These are phyloP conservation scores for Penicillium turbatum DNA, from an alignment of 495 filamentous ascomycete species.

Conservation along the genomic window DNA sequence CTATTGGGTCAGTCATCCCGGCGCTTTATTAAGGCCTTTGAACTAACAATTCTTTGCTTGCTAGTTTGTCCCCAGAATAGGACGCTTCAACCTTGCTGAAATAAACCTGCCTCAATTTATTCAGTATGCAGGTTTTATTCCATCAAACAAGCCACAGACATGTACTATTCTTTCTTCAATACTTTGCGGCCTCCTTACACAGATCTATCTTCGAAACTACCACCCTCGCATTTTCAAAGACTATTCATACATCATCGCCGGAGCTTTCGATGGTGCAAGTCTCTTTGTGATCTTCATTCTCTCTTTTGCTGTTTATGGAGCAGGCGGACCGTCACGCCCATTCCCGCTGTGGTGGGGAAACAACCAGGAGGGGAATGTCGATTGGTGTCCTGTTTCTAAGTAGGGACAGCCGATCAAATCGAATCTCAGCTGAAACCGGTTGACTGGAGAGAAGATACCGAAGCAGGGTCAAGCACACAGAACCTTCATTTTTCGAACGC, in stretches of 20 bases:
- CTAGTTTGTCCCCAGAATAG: constrained; percentile 32
- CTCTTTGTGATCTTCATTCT: constrained; percentile 51
- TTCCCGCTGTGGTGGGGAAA: constrained; percentile 53
- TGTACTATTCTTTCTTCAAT: constrained; percentile 33
- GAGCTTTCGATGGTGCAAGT: constrained; percentile 53
- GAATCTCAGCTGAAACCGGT: no score
- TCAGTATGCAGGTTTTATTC: constrained; percentile 42
- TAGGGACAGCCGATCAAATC: no score
- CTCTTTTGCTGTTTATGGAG: constrained; percentile 56
- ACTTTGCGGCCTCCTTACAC: constrained; percentile 42
- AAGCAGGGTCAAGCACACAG: no score
- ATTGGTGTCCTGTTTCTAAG: constrained; percentile 10
- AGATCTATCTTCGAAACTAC: constrained; percentile 51
- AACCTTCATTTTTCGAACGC: no score
- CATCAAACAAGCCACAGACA: constrained; percentile 44
- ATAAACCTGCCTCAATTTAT: constrained; percentile 45
- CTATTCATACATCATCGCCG: constrained; percentile 54
- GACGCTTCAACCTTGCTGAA: constrained; percentile 21
- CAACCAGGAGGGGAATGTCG: constrained; percentile 22
- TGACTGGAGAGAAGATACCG: no score
- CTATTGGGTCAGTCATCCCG: constrained; percentile 26
- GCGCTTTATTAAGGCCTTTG: no score
- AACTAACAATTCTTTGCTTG: background rate
- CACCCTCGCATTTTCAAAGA: constrained; percentile 50
- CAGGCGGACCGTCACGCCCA: constrained; percentile 23